Evolutionary conservation across 352 stramenopile species (phyloP).

Genomic region (Phytophthora pisi): DNA sequence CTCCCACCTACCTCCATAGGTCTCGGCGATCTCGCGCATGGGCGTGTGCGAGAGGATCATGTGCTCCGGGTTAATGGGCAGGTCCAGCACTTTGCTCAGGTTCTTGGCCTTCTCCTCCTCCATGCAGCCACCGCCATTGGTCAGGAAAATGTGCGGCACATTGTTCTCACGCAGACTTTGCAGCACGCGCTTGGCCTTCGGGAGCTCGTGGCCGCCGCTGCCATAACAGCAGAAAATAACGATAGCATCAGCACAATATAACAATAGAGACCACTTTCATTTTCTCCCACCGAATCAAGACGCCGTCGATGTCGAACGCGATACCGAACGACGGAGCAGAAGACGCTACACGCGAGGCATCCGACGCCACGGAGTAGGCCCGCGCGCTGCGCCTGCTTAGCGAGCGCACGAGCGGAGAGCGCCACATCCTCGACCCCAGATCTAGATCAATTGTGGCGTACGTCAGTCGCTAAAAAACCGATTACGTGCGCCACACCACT

Average conservation of each 20-base stretch:
- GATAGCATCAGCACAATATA: slow-evolving; percentile 6
- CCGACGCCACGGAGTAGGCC: slow-evolving; percentile 15
- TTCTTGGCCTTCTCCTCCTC: slow-evolving; percentile 85
- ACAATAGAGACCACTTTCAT: slow-evolving; percentile 1
- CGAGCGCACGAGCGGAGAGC: slow-evolving; percentile 14
- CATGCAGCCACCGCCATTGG: slow-evolving; percentile 89
- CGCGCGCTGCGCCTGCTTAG: slow-evolving; percentile 12
- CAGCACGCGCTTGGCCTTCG: slow-evolving; percentile 70
- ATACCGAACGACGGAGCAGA: slow-evolving; percentile 66
- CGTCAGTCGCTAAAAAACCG: not conserved
- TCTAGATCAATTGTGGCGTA: not conserved
- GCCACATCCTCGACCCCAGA: slow-evolving; percentile 21
- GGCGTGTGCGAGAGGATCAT: slow-evolving; percentile 91
- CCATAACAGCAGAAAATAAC: not conserved
- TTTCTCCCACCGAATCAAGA: slow-evolving; percentile 77
- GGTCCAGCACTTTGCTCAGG: slow-evolving; percentile 63
- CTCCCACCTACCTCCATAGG: slow-evolving; percentile 52
- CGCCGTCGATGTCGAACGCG: slow-evolving; percentile 93
- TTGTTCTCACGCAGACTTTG: slow-evolving; percentile 58
- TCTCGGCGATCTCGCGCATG: slow-evolving; percentile 78
- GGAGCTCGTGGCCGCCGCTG: slow-evolving; percentile 75
- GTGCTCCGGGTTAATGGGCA: slow-evolving; percentile 71
- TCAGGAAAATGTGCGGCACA: slow-evolving; percentile 91
- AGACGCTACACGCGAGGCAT: not conserved
- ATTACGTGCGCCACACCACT: slow-evolving; percentile 12